These are phyloP conservation scores for Crithidia thermophila DNA, from an alignment of 208 protist genomes.

Conservation along the genomic window DNA sequence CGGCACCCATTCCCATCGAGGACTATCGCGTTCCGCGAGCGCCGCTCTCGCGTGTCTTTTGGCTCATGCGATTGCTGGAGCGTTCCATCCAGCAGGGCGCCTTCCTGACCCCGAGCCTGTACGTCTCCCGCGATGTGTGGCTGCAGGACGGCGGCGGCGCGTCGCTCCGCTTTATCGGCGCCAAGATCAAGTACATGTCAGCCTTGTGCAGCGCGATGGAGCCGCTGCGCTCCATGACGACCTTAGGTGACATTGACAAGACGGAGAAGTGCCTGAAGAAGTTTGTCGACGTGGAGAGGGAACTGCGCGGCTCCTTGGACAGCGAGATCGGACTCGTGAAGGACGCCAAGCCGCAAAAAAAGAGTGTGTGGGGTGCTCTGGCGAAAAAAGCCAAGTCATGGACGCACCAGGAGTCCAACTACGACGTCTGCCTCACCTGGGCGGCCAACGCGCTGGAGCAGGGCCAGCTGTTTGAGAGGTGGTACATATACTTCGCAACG, in stretches of 20 bases:
- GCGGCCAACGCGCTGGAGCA: constrained; percentile 67
- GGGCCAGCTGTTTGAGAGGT: constrained; percentile 73
- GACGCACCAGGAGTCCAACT: constrained; percentile 60
- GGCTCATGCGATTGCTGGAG: constrained; percentile 76
- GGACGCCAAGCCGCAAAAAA: constrained; percentile 44
- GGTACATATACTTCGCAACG: constrained; percentile 69
- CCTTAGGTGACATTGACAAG: constrained; percentile 48
- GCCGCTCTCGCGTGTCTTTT: constrained; percentile 63
- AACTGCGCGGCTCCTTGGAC: constrained; percentile 52
- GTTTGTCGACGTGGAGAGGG: constrained; percentile 46
- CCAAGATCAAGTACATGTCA: constrained; percentile 70
- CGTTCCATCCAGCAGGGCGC: constrained; percentile 77
- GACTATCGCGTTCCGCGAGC: constrained; percentile 54
- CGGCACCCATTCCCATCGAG: constrained; percentile 59
- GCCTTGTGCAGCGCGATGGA: constrained; percentile 69
- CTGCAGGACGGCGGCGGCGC: constrained; percentile 60
- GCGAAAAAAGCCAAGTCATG: constrained; percentile 70
- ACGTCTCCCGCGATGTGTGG: constrained; percentile 79
- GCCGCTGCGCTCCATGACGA: constrained; percentile 55
- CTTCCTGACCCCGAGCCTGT: constrained; percentile 79
- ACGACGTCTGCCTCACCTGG: constrained; percentile 64
- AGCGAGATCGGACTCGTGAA: constrained; percentile 53
- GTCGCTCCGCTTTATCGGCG: constrained; percentile 47
- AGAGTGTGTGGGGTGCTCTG: constrained; percentile 48
- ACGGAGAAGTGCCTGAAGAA: constrained; percentile 44